Conservation (phyloP, 2,329 filamentous ascomycete species). For the Diaporthe amygdali region DNA sequence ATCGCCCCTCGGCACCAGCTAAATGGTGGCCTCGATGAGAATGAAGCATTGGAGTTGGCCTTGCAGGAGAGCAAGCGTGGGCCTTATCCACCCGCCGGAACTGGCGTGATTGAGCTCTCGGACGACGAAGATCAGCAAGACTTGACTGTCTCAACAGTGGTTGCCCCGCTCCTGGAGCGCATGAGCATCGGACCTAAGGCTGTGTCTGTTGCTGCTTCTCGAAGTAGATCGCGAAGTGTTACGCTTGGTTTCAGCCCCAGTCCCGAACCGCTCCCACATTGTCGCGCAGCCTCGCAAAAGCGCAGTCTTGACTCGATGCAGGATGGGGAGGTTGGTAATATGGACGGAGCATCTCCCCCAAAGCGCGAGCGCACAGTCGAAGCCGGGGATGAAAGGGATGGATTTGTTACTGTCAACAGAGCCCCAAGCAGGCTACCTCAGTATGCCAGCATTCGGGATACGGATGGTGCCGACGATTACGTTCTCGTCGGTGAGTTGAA, state of each 20-base stretch:
- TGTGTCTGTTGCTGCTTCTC: no score
- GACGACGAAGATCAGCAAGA: neutral
- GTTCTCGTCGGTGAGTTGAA: neutral
- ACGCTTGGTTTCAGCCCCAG: conserved; percentile 9
- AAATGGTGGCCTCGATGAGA: conserved; percentile 53
- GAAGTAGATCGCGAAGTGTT: neutral
- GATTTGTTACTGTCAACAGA: neutral
- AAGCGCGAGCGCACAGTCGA: neutral
- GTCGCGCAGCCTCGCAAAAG: neutral
- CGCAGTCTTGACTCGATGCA: conserved; percentile 1
- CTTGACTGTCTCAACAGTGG: neutral
- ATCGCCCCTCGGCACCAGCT: conserved; percentile 33
- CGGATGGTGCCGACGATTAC: neutral
- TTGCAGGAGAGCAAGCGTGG: neutral
- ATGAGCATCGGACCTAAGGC: neutral
- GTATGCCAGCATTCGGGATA: neutral
- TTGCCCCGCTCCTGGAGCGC: neutral
- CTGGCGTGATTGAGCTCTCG: neutral
- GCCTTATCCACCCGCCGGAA: neutral
- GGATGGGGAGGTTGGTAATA: neutral
- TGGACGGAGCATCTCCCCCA: neutral
- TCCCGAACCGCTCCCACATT: neutral
- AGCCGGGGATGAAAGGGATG: no score
- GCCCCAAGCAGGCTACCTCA: neutral
- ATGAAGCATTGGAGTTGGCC: neutral